Conservation (phyloP, 805 yeast genomes). For the Candida ficus region DNA sequence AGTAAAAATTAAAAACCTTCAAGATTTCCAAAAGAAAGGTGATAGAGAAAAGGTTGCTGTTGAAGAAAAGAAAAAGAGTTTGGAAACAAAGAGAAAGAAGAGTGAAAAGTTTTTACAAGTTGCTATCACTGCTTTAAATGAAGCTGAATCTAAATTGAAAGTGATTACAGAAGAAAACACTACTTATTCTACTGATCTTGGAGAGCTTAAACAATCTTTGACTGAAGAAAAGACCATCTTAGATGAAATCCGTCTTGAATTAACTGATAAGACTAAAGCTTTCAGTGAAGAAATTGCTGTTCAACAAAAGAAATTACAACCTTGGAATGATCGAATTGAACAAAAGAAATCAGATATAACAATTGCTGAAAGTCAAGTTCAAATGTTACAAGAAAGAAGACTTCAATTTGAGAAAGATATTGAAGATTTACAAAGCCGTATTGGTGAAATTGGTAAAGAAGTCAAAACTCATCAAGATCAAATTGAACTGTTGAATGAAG, state of each 20-base stretch:
- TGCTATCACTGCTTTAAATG: slow-evolving; percentile 39
- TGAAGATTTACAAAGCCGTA: slow-evolving; percentile 36
- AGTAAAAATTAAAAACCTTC: slow-evolving; percentile 27
- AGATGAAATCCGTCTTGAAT: slow-evolving; percentile 55
- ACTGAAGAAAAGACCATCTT: slow-evolving; percentile 50
- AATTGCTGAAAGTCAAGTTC: slow-evolving; percentile 61
- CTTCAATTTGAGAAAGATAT: slow-evolving; percentile 40
- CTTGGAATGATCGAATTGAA: slow-evolving; percentile 71
- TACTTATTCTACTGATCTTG: slow-evolving; percentile 40
- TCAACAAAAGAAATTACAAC: slow-evolving; percentile 66
- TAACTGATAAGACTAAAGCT: slow-evolving; percentile 70
- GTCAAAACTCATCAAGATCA: slow-evolving; percentile 47
- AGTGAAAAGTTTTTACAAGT: slow-evolving; percentile 47
- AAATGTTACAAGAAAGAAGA: slow-evolving; percentile 46
- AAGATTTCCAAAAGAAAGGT: slow-evolving; percentile 34
- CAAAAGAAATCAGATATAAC: slow-evolving; percentile 59
- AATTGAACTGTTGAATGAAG: slow-evolving; percentile 40
- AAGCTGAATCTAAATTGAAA: slow-evolving; percentile 42
- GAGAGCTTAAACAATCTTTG: slow-evolving; percentile 39
- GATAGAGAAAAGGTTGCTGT: slow-evolving; percentile 60
- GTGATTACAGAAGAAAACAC: slow-evolving; percentile 40
- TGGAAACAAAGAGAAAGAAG: slow-evolving; percentile 53
- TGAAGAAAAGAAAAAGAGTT: slow-evolving; percentile 73
- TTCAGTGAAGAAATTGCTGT: slow-evolving; percentile 60
- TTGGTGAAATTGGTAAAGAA: slow-evolving; percentile 40